These are phyloP conservation scores for Monilinia polystroma DNA, from an alignment of 2,329 filamentous ascomycete species.

Conservation along the genomic window DNA sequence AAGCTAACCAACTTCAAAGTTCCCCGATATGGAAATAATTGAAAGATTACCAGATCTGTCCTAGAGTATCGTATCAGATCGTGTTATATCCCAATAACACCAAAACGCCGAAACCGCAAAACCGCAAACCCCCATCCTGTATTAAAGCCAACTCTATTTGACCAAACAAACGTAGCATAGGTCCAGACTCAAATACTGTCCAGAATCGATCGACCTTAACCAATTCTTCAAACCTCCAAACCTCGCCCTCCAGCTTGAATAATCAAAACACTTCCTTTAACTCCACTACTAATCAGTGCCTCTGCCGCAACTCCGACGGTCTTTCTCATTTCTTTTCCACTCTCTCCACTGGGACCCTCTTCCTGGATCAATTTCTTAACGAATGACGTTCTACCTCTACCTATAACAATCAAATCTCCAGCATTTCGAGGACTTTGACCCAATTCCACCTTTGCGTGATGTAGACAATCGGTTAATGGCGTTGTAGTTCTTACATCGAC, in stretches of 20 bases:
- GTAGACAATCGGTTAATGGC: conserved; percentile 45
- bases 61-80: not conserved
- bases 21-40: not conserved
- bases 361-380: conserved; percentile 24
- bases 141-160: not conserved
- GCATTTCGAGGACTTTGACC: conserved; percentile 62
- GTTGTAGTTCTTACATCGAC: conserved; percentile 47
- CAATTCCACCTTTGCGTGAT: conserved; percentile 57
- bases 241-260: conserved; percentile 55
- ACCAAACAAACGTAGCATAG: not conserved
- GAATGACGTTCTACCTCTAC: conserved; percentile 43
- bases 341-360: conserved; percentile 31
- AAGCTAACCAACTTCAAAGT: not conserved
- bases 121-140: not conserved
- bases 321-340: conserved; percentile 46
- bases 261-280: conserved; percentile 68
- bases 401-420: conserved; percentile 69
- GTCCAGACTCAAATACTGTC: not conserved
- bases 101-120: too few relatives aligned
- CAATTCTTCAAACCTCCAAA: conserved; percentile 24
- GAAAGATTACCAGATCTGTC: not conserved
- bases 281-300: conserved; percentile 55
- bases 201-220: not conserved
- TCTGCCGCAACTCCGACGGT: conserved; percentile 61
- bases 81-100: not conserved